Percentiles rank a stretch among this genome's conserved stretches.
phyloP scores from a whole-genome alignment of 1,284 basidiomycete genomes.

The Puccinia triticina region DNA sequence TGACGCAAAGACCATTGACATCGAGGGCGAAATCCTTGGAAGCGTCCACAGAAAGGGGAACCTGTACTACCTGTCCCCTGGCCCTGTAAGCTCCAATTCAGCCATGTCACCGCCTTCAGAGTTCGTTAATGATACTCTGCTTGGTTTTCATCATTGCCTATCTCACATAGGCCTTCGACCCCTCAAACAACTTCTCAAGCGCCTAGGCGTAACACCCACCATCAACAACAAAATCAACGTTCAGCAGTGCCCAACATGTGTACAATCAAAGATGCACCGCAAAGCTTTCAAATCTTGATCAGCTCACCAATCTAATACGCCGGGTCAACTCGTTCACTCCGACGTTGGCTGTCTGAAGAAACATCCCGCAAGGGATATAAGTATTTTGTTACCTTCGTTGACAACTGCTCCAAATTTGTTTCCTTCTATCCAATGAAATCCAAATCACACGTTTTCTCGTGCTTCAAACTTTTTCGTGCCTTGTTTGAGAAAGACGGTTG shows the following conservation, averaged over 20 bases:
- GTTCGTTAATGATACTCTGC: no score
- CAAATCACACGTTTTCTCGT: neutral
- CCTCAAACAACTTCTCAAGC: constrained; percentile 19
- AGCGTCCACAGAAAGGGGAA: no score
- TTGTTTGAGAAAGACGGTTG: constrained; percentile 2
- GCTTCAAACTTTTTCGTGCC: neutral
- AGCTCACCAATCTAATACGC: neutral
- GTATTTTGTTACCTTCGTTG: no score
- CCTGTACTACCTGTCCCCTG: neutral
- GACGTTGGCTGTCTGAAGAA: neutral
- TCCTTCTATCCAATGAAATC: constrained; percentile 6
- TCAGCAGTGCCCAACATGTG: neutral
- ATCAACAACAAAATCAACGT: constrained; percentile 6
- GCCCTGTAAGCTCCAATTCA: neutral
- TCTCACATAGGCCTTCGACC: no score
- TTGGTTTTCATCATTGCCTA: no score
- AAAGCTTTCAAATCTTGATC: neutral
- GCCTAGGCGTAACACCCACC: neutral
- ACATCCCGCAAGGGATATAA: neutral
- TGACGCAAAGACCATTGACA: no score
- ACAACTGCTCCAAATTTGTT: constrained; percentile 7
- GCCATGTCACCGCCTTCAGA: no score
- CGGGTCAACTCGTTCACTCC: constrained; percentile 21
- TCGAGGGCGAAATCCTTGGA: neutral
- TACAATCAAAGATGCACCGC: constrained; percentile 21